Conservation (phyloP, 345 rosid species). For the Mallotus nudiflorus region DNA sequence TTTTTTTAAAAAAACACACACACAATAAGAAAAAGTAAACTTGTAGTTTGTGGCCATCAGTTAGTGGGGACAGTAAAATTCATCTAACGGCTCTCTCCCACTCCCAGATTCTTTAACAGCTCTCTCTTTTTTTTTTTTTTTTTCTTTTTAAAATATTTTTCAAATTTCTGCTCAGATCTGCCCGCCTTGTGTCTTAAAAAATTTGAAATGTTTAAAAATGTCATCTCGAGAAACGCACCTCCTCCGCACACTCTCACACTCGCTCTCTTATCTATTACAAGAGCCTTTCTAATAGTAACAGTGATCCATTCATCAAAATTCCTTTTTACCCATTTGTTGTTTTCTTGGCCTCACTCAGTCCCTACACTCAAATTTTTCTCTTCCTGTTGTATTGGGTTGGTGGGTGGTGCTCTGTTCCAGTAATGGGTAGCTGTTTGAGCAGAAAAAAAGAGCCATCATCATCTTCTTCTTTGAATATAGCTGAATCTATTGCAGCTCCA, state of each 20-base stretch:
- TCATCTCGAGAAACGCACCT: conserved; percentile 27
- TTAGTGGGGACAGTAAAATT: not conserved
- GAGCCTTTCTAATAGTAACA: too few species aligned
- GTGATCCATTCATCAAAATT: not conserved
- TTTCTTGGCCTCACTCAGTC: too few species aligned
- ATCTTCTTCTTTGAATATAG: conserved; percentile 16
- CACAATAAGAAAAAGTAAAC: not conserved
- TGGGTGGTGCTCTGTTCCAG: not conserved
- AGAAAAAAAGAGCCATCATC: conserved; percentile 40
- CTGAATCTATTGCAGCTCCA: conserved; percentile 13
- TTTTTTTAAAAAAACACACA: not conserved
- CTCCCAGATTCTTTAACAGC: conserved; percentile 27
- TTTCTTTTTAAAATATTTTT: too few species aligned
- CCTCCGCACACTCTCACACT: not conserved
- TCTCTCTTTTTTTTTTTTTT: not conserved
- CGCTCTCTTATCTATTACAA: not conserved
- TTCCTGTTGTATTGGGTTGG: not conserved
- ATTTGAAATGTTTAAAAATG: conserved; percentile 35
- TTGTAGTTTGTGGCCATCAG: not conserved
- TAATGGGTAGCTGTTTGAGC: conserved; percentile 75
- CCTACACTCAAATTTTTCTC: not conserved
- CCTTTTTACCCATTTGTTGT: not conserved
- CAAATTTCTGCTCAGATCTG: not conserved
- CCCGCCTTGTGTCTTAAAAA: conserved; percentile 20
- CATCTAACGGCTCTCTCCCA: conserved; percentile 23